These are phyloP conservation scores for Antrodiella citrinella DNA, from an alignment of 768 basidiomycete genomes.

Conservation along the genomic window DNA sequence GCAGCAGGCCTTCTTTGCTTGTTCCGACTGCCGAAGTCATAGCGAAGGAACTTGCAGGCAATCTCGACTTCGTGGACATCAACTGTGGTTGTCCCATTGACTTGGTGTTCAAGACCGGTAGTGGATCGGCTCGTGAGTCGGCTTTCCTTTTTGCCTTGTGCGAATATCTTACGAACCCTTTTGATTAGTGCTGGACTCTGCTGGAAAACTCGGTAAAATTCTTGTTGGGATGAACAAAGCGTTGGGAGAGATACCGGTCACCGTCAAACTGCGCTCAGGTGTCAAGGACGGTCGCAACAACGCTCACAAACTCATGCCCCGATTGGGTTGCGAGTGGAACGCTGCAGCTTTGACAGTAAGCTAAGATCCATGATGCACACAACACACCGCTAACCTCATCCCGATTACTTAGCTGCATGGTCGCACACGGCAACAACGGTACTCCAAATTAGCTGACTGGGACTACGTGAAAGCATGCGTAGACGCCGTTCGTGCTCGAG, in stretches of 20 bases:
- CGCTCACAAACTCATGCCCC: constrained; percentile 86
- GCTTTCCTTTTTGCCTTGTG: background rate
- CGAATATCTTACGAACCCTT: background rate
- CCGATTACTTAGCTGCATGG: constrained; percentile 91
- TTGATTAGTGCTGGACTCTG: constrained; percentile 83
- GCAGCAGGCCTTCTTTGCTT: constrained; percentile 73
- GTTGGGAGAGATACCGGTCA: constrained; percentile 85
- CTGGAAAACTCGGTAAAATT: constrained; percentile 78
- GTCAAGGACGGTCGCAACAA: constrained; percentile 83
- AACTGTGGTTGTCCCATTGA: constrained; percentile 99
- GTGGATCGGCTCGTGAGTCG: constrained; percentile 77
- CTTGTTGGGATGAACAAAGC: constrained; percentile 87
- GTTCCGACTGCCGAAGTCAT: constrained; percentile 80
- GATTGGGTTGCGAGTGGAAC: constrained; percentile 49
- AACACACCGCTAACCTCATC: too few relatives aligned
- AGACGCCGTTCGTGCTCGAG: constrained; percentile 61
- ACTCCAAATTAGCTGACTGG: constrained; percentile 91
- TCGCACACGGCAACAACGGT: constrained; percentile 89
- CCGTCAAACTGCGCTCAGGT: constrained; percentile 87
- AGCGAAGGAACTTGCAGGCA: constrained; percentile 52
- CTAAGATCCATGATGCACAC: too few relatives aligned
- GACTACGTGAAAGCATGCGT: constrained; percentile 86
- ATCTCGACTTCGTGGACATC: constrained; percentile 86
- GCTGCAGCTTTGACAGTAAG: constrained; percentile 46
- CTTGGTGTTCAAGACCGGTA: constrained; percentile 85